Evolutionary conservation across 2,329 filamentous ascomycete genomes (phyloP).

Genomic region (Boeremia lycopersici): DNA sequence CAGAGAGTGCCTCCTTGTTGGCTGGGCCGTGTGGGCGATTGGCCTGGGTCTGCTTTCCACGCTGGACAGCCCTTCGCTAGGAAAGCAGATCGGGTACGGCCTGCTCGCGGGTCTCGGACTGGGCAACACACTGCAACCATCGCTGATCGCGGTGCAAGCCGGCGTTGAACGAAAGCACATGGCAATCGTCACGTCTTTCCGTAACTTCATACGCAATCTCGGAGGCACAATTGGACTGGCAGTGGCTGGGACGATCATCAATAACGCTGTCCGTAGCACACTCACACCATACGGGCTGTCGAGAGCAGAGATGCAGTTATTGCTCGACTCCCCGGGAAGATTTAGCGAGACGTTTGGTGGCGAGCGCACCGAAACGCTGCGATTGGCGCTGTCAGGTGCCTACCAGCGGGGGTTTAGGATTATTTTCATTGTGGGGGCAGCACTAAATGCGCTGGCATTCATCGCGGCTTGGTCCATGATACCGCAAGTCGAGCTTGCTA

Average conservation of each 20-base stretch:
- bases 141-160: conserved; percentile 64
- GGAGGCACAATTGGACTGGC: conserved; percentile 66
- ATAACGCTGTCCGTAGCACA: conserved; percentile 22
- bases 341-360: conserved; percentile 13
- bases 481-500: conserved; percentile 24
- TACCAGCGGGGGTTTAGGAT: conserved; percentile 26
- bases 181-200: conserved; percentile 66
- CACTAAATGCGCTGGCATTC: conserved; percentile 23
- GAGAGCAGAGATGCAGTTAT: conserved; percentile 16
- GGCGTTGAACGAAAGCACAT: conserved; percentile 58
- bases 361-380: conserved; percentile 13
- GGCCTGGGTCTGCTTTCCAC: conserved; percentile 27
- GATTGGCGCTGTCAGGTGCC: conserved; percentile 13
- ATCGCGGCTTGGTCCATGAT: conserved; percentile 26
- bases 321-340: conserved; percentile 22
- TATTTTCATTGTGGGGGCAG: conserved; percentile 26
- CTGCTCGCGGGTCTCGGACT: conserved; percentile 43
- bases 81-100: conserved; percentile 26
- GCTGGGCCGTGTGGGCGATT: conserved; percentile 29
- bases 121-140: conserved; percentile 60
- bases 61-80: conserved; percentile 18
- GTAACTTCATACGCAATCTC: conserved; percentile 67
- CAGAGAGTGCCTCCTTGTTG: conserved; percentile 25
- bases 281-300: conserved; percentile 18
- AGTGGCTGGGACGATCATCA: conserved; percentile 47